A percentile compares a stretch with the other conserved stretches of the same genome.
Evolutionary conservation across 148 eudicot genomes (phyloP).

Genomic region (Spergularia marina): DNA sequence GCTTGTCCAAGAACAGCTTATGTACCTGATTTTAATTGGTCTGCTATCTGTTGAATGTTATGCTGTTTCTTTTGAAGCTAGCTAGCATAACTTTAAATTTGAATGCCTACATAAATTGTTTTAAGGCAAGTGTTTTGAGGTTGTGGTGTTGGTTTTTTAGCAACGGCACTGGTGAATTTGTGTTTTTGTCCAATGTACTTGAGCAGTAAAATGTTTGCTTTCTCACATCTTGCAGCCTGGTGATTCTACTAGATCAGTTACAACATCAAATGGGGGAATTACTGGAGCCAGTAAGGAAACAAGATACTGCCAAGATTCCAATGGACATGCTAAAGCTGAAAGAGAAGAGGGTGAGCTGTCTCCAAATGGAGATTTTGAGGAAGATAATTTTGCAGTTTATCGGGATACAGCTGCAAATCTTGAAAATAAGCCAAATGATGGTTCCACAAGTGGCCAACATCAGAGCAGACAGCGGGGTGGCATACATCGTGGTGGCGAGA

Average conservation of each 20-base stretch:
- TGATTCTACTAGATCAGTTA: conserved; percentile 38
- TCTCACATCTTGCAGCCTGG: conserved; percentile 43
- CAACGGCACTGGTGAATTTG: not conserved
- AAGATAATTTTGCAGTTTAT: conserved; percentile 50
- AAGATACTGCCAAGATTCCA: conserved; percentile 36
- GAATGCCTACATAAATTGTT: not conserved
- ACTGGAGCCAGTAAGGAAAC: conserved; percentile 33
- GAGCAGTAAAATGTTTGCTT: not conserved
- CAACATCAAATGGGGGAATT: conserved; percentile 35
- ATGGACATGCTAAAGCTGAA: conserved; percentile 44
- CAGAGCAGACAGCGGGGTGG: conserved; percentile 31
- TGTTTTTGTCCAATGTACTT: not conserved
- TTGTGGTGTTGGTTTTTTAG: too few relatives aligned
- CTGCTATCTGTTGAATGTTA: not conserved
- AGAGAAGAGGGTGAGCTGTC: conserved; percentile 90
- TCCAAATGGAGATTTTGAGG: conserved; percentile 63
- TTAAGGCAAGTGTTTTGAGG: not conserved
- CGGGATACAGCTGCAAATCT: conserved; percentile 36
- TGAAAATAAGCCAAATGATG: conserved; percentile 34
- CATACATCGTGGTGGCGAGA: conserved; percentile 31
- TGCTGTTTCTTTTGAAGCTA: not conserved
- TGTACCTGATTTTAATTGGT: not conserved
- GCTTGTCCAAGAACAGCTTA: not conserved
- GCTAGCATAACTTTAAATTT: not conserved
- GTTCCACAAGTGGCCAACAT: conserved; percentile 30